Evolutionary conservation across 495 filamentous ascomycete genomes (phyloP).

Genomic region (Neurospora sp.): DNA sequence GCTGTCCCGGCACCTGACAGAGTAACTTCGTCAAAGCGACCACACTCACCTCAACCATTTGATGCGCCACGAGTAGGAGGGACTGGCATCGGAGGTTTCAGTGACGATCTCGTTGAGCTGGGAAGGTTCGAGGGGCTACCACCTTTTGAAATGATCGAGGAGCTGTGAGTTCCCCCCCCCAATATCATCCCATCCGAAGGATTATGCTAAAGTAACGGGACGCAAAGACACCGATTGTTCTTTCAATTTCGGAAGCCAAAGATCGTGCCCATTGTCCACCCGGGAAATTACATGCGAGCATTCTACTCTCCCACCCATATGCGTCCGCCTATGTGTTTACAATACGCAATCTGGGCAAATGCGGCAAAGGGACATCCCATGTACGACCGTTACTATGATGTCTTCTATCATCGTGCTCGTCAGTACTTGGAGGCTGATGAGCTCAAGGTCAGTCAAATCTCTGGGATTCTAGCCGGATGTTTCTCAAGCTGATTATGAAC

Average conservation of each 20-base stretch:
- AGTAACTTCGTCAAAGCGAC: not conserved
- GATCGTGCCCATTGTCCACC: constrained; percentile 32
- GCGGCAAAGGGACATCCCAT: constrained; percentile 28
- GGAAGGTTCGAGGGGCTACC: constrained; percentile 35
- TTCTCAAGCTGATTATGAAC: not conserved
- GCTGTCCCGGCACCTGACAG: constrained; percentile 1
- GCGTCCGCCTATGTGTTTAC: constrained; percentile 39
- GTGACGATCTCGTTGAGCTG: constrained; percentile 26
- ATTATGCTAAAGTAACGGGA: not conserved
- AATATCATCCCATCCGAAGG: not conserved
- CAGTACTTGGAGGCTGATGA: constrained; percentile 41
- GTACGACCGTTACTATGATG: constrained; percentile 30
- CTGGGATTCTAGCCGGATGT: not conserved
- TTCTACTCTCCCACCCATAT: constrained; percentile 35
- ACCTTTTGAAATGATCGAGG: constrained; percentile 37
- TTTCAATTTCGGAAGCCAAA: constrained; percentile 25
- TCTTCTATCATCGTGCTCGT: constrained; percentile 37
- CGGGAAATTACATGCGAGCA: constrained; percentile 26
- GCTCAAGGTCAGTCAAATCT: constrained; percentile 27
- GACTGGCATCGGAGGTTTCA: not conserved
- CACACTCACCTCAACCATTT: constrained; percentile 1
- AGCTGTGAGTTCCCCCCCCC: constrained; percentile 27
- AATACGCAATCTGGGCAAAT: constrained; percentile 39
- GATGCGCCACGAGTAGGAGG: not conserved
- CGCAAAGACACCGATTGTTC: constrained; percentile 12